These are phyloP conservation scores for Pythium insidiosum DNA, from an alignment of 352 stramenopile species.

Conservation along the genomic window DNA sequence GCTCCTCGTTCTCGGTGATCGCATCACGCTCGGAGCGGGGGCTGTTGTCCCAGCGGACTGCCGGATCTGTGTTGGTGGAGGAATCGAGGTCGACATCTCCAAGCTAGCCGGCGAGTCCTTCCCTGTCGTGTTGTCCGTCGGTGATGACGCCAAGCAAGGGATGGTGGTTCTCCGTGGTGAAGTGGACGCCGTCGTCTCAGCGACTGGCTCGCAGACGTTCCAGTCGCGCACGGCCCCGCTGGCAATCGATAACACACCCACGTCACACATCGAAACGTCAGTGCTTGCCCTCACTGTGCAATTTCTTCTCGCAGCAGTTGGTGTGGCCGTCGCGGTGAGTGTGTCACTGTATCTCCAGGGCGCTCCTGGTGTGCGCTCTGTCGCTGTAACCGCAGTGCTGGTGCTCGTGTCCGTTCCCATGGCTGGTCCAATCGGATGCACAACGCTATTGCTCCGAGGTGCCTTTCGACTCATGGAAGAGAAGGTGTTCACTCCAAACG, in stretches of 20 bases:
- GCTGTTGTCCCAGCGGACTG: slow-evolving; percentile 91
- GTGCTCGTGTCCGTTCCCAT: too few relatives aligned
- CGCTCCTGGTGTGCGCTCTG: too few relatives aligned
- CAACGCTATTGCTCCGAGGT: too few relatives aligned
- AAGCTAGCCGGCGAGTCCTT: slow-evolving; percentile 94
- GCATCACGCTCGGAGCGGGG: slow-evolving; percentile 86
- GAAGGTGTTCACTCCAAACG: slow-evolving; percentile 89
- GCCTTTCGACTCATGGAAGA: slow-evolving; percentile 84
- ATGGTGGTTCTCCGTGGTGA: slow-evolving; percentile 86
- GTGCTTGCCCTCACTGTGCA: too few relatives aligned
- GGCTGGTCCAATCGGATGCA: too few relatives aligned
- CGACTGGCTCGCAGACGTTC: slow-evolving; percentile 89
- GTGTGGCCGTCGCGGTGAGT: too few relatives aligned
- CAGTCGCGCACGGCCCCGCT: slow-evolving; percentile 85
- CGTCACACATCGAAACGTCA: too few relatives aligned
- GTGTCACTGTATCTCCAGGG: too few relatives aligned
- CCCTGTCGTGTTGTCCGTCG: slow-evolving; percentile 76
- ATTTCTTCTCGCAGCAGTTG: too few relatives aligned
- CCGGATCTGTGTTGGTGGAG: slow-evolving; percentile 70
- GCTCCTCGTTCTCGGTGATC: slow-evolving; percentile 91
- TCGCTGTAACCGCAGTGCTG: too few relatives aligned
- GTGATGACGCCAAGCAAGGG: slow-evolving; percentile 84
- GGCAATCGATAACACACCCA: slow-evolving; percentile 64
- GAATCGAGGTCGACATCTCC: slow-evolving; percentile 88
- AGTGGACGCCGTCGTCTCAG: slow-evolving; percentile 87